Base-by-base conservation (phyloP, 2,329 filamentous ascomycete species). In the Arachnopeziza araneosa region DNA sequence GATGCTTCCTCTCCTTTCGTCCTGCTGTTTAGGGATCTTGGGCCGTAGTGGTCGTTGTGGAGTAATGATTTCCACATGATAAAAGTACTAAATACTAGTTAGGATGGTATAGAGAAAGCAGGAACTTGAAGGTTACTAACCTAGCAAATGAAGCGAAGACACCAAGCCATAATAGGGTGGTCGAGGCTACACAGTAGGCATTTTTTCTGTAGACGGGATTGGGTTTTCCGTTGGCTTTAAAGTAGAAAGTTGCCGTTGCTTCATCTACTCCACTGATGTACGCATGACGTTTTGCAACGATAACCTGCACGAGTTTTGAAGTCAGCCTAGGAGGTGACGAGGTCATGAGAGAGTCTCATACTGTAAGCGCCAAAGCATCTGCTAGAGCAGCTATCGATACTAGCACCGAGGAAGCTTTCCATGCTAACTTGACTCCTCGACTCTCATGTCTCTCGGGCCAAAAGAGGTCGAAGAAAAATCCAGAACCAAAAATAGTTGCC, bases 381-480 rank as follows among this genome's bases (percentile, higher is more conserved):
- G 76, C 75, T 1, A 83, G 70, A 17, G 77, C 74, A 63, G 81
- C 75, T 12, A 80, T 36, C 36, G 75, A 78, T 8, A 82, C 73
- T 1, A 81, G 67, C 1, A 83, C 70, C 0, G 79, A 78, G 63
- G 76, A 80, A 12, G 79, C 74, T 66, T 77, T 80, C 83, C 82
- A 85, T 0, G 81, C 78, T n/a, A 77, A 65, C 54, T 78, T 77
- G 2, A 84, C 80, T 22, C 74, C 69, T 22, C 63, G 68, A 3
- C 74, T 77, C 62, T 85, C 82, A 10, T 75, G 69, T 54, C 82
- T 76, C 56, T 82, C 80, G 0, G 82, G 82, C 80, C 81, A 85
- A 72, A 84, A 83, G 2, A 85, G 77, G 67, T 85, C 83, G 71
- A 85, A 84, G 75, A 85, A 84, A 74, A 85, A 85, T 0, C 78